Evolutionary conservation across 345 rosid species (phyloP), one percentile per base, ranked within the genome.

Genomic region (Zanthoxylum bungeanum): DNA sequence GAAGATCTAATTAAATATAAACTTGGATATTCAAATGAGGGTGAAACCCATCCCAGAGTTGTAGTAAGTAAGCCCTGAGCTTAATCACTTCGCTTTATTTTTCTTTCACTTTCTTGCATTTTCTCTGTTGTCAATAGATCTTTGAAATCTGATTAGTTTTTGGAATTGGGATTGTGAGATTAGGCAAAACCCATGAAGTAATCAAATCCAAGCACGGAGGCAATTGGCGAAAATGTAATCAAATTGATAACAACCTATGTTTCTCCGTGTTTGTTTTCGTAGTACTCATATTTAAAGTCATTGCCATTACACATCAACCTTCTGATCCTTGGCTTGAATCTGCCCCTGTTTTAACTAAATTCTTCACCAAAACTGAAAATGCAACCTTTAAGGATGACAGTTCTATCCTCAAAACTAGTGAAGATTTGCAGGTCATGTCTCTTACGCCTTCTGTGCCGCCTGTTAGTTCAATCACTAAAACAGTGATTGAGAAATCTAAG

Each of bases 281-380:
- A 7, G 98, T 94, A 55, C 84, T 94, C 58, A 84, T 90, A 4
- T 84, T 94, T 74, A 90, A 92, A 3, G 91, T 85, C 50, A 83
- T 92, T 69, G 98, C 98, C 69, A 84, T 90, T 78, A 92, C 98
- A 24, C 90, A 92, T 78, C 95, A 92, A 74, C 98, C 98, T 3
- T 95, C 93, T 68, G 97, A 92, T 85, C 97, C 98, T 77, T 92
- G 97, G 95, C 91, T 94, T 37, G 89, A 94, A 66, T 89, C 98
- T 6, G 95, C 98, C 69, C 97, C 97, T 0, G 91, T 89, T 11
- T 75, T 94, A 9, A 86, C 95, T 22, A 87, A 83, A 59, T 87
- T 94, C 76, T 84, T 92, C 70, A 86, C 98, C 9, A 75, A 71
- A 63, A 80, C 74, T 52, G 88, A 89, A 66, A 92, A 92, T 66